Conservation (phyloP, 2,329 filamentous ascomycete genomes). For the Dactylellina cionopaga region DNA sequence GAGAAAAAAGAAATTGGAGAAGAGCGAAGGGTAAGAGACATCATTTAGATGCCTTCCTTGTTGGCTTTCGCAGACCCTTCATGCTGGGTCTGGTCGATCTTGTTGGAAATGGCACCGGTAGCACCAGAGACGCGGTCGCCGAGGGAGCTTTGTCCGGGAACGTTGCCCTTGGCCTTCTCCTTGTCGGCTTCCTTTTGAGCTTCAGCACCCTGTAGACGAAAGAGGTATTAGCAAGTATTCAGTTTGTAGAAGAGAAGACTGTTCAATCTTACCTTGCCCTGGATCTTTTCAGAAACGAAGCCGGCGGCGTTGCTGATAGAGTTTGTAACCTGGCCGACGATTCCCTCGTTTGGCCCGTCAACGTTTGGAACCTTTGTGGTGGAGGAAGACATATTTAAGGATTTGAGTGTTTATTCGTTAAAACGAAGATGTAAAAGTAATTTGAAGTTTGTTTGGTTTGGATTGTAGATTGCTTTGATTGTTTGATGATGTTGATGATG, state of each 20-base stretch:
- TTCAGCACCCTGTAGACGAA: constrained; percentile 25
- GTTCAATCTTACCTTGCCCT: constrained; percentile 37
- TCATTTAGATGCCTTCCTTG: constrained; percentile 34
- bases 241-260: not conserved
- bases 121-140: constrained; percentile 45
- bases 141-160: constrained; percentile 38
- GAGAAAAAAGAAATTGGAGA: not conserved
- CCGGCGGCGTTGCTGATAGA: constrained; percentile 37
- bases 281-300: constrained; percentile 39
- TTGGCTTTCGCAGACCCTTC: constrained; percentile 35
- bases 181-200: constrained; percentile 49
- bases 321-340: constrained; percentile 47
- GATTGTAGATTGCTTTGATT: constrained; percentile 15
- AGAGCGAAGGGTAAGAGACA: no score
- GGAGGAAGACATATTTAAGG: constrained; percentile 49
- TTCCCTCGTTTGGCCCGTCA: constrained; percentile 48
- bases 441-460: constrained; percentile 21
- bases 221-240: constrained; percentile 25
- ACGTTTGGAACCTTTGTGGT: no score
- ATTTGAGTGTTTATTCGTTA: constrained; percentile 22
- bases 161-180: constrained; percentile 51
- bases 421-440: constrained; percentile 15
- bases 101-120: constrained; percentile 35
- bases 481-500: constrained; percentile 48
- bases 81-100: constrained; percentile 45